These are phyloP conservation scores for Metschnikowia gruessii DNA, from an alignment of 805 yeast genomes.

Conservation along the genomic window DNA sequence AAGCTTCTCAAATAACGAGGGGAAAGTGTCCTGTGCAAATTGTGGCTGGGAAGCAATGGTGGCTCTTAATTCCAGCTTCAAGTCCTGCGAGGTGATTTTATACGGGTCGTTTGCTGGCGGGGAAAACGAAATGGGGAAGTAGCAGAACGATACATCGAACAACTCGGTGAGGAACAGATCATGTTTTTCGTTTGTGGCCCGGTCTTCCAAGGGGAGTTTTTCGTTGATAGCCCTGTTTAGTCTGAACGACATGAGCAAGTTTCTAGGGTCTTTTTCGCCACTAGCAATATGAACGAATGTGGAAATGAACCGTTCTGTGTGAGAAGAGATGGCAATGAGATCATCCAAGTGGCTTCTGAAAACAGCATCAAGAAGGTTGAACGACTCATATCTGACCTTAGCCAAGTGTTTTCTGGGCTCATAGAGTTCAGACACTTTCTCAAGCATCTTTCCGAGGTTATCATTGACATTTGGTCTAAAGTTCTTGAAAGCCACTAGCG, in stretches of 20 bases:
- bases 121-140: constrained; percentile 92
- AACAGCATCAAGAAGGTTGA: constrained; percentile 45
- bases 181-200: constrained; percentile 30
- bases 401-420: constrained; percentile 60
- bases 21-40: constrained; percentile 71
- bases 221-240: constrained; percentile 49
- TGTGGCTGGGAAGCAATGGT: constrained; percentile 60
- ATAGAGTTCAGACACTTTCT: constrained; percentile 31
- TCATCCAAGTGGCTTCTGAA: constrained; percentile 27
- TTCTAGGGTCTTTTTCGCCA: constrained; percentile 94
- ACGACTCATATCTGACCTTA: constrained; percentile 57
- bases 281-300: constrained; percentile 66
- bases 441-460: constrained; percentile 38
- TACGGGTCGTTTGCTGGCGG: constrained; percentile 92
- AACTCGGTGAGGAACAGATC: constrained; percentile 55
- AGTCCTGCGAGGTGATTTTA: constrained; percentile 68
- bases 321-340: constrained; percentile 15
- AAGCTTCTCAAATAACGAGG: constrained; percentile 75
- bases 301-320: constrained; percentile 45
- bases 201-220: constrained; percentile 29
- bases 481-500: constrained; percentile 51
- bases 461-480: constrained; percentile 33
- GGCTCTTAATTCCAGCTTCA: constrained; percentile 58
- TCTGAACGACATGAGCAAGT: constrained; percentile 67
- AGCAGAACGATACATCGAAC: constrained; percentile 88